Evolutionary conservation across 75 land plant species (phyloP).

Genomic region (Adiantum capillusveneris): DNA sequence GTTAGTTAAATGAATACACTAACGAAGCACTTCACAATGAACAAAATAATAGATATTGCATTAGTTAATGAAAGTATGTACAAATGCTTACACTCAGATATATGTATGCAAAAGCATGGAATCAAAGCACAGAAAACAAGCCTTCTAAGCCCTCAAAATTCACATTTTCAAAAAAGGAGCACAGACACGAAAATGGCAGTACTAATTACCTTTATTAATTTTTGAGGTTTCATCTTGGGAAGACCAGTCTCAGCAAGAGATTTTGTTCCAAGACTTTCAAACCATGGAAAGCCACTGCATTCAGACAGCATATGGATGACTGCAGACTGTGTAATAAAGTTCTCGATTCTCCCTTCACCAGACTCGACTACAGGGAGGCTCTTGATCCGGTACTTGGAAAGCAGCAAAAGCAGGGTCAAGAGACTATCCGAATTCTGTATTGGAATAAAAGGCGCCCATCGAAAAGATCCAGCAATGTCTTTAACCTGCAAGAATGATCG

Average conservation of each 20-base stretch:
- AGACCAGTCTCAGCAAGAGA: conserved; percentile 64
- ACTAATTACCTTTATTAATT: conserved; percentile 43
- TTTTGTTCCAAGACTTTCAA: conserved; percentile 69
- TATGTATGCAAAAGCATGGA: no score
- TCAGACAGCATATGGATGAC: conserved; percentile 83
- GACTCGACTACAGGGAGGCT: conserved; percentile 79
- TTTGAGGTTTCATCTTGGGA: conserved; percentile 43
- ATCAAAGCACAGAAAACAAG: no score
- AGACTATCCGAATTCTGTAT: conserved; percentile 60
- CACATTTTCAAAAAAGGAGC: no score
- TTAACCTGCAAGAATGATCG: conserved; percentile 49
- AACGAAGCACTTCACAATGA: no score
- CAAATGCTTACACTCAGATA: no score
- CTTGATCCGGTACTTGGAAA: conserved; percentile 87
- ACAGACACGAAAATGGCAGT: background rate
- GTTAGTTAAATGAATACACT: no score
- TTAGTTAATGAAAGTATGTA: no score
- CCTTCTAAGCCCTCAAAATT: no score
- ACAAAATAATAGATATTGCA: no score
- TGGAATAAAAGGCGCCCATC: conserved; percentile 94
- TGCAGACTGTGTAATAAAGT: conserved; percentile 65
- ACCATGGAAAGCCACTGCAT: conserved; percentile 75
- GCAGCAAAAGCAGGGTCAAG: conserved; percentile 67
- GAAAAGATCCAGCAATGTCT: conserved; percentile 81
- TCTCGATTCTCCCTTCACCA: conserved; percentile 58